phyloP scores from a whole-genome alignment of 1,284 basidiomycete genomes.

The Puccinia triticina region DNA sequence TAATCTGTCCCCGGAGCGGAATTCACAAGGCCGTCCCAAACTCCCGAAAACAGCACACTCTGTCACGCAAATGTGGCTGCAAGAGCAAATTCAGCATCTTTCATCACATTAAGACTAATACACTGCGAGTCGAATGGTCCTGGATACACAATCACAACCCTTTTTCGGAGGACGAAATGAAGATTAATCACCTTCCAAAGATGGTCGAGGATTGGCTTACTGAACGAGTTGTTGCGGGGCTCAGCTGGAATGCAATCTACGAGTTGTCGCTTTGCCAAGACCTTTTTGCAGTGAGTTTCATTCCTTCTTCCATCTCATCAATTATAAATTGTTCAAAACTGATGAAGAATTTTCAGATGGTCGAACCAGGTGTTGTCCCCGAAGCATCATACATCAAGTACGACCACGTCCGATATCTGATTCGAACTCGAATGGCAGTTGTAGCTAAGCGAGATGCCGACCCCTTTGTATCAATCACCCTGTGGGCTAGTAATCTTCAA shows the following conservation, averaged over 20 bases:
- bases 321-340: neutral
- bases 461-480: neutral
- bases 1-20: neutral
- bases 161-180: neutral
- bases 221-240: neutral
- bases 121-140: neutral
- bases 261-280: neutral
- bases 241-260: neutral
- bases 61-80: neutral
- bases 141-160: slow-evolving; percentile 13
- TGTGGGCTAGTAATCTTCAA: neutral
- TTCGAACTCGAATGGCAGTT: neutral
- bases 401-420: neutral
- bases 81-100: neutral
- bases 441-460: neutral
- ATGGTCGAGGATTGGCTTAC: neutral
- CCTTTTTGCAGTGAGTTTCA: neutral
- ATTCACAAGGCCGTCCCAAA: neutral
- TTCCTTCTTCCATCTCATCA: no score
- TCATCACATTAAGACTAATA: neutral
- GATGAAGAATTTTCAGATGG: neutral
- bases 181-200: neutral
- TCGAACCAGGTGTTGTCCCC: neutral
- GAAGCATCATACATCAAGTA: neutral
- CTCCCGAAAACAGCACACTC: neutral